A percentile compares a stretch with the other conserved stretches of the same genome.
These are phyloP conservation scores for Nakataea oryzae DNA, from an alignment of 2,329 filamentous ascomycete genomes.

Conservation along the genomic window DNA sequence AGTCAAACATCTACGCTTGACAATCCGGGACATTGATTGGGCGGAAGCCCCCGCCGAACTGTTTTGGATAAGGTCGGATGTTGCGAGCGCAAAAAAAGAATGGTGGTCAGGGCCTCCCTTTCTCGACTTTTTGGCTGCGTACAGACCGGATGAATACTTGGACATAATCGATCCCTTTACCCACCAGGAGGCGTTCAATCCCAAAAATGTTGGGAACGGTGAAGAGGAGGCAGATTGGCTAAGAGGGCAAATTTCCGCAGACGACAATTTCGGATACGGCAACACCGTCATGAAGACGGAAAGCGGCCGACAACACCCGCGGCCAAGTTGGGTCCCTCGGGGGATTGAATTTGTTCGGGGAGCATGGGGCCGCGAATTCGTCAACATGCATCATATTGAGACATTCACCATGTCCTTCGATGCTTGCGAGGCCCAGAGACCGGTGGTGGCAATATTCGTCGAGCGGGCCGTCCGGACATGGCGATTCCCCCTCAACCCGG, in stretches of 20 bases:
- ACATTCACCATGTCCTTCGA: neutral
- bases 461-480: neutral
- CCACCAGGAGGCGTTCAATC: neutral
- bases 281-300: neutral
- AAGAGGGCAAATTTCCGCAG: neutral
- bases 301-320: neutral
- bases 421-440: neutral
- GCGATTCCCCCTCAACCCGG: neutral
- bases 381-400: neutral
- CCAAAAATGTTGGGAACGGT: too few species aligned
- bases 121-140: too few species aligned
- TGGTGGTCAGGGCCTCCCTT: too few species aligned
- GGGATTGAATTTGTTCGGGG: neutral
- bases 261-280: too few species aligned
- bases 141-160: too few species aligned
- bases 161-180: neutral
- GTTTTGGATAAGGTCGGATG: too few species aligned
- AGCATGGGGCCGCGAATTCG: neutral
- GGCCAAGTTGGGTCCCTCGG: neutral
- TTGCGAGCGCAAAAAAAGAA: neutral
- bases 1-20: neutral
- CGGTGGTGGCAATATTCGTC: neutral
- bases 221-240: neutral
- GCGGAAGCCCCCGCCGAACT: neutral
- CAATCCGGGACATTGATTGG: neutral